These are phyloP conservation scores for Sporobolomyces pararoseus DNA, from an alignment of 768 basidiomycete genomes.

Conservation along the genomic window DNA sequence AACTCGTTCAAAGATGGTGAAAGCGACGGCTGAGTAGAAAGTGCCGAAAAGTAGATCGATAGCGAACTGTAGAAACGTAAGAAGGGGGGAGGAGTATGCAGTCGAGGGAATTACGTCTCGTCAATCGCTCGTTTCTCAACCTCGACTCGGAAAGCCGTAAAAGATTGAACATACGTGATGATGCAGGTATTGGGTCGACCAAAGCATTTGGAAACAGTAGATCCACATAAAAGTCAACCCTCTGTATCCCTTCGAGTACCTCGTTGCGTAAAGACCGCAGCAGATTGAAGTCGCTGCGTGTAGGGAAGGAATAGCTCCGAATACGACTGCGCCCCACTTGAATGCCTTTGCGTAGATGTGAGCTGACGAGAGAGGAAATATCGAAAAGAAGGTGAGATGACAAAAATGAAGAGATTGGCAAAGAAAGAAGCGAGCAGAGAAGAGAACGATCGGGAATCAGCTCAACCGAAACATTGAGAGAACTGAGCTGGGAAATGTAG, in stretches of 20 bases:
- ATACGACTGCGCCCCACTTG: slow-evolving; percentile 35
- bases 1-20: slow-evolving; percentile 33
- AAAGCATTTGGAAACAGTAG: slow-evolving; percentile 30
- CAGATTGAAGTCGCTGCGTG: slow-evolving; percentile 40
- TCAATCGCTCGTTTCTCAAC: neutral
- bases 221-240: slow-evolving; percentile 25
- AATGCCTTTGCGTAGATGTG: slow-evolving; percentile 40
- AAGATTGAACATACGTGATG: slow-evolving; percentile 27
- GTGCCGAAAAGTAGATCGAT: slow-evolving; percentile 40
- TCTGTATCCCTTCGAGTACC: slow-evolving; percentile 30
- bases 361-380: neutral
- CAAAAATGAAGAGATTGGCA: no score
- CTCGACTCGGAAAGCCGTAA: neutral
- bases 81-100: neutral
- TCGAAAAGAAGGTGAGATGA: no score
- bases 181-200: slow-evolving; percentile 33
- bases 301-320: slow-evolving; percentile 38
- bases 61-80: slow-evolving; percentile 16
- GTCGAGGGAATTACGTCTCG: neutral
- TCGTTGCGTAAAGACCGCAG: slow-evolving; percentile 27
- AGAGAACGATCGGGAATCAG: no score
- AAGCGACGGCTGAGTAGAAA: slow-evolving; percentile 33
- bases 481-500: no score
- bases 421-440: neutral
- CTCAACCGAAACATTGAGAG: no score